Evolutionary conservation across 768 basidiomycete genomes (phyloP).

Genomic region (Amanita brunnescens): DNA sequence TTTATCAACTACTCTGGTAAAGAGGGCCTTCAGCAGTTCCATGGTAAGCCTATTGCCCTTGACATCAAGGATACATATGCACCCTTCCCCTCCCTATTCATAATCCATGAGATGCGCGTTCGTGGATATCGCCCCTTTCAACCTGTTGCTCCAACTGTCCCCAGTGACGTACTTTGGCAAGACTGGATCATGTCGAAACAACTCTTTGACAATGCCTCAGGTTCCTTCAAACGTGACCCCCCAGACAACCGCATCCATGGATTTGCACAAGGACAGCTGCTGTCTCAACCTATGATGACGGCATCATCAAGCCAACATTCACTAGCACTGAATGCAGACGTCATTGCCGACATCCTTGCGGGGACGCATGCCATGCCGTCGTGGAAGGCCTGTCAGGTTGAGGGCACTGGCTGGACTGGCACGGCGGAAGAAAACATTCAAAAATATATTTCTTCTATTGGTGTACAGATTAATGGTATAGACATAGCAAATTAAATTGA

Average conservation of each 20-base stretch:
- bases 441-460: conserved; percentile 10
- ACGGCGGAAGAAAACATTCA: conserved; percentile 25
- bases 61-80: conserved; percentile 19
- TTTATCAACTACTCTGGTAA: conserved; percentile 21
- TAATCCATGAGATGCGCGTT: conserved; percentile 28
- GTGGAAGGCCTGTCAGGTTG: conserved; percentile 23
- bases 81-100: conserved; percentile 24
- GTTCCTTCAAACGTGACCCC: conserved; percentile 12
- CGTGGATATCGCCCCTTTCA: conserved; percentile 22
- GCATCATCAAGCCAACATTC: conserved; percentile 12
- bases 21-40: conserved; percentile 13
- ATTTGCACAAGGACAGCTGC: not conserved
- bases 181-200: conserved; percentile 19
- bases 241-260: conserved; percentile 2
- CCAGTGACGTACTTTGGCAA: conserved; percentile 16
- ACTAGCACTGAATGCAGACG: conserved; percentile 13
- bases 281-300: conserved; percentile 9
- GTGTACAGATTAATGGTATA: too few species aligned
- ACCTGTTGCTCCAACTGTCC: conserved; percentile 11
- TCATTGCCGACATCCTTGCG: conserved; percentile 21
- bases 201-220: conserved; percentile 11
- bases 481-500: too few species aligned
- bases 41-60: conserved; percentile 26
- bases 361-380: conserved; percentile 22
- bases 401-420: conserved; percentile 24